phyloP scores from a whole-genome alignment of 257 asterid genomes.

The Solanum bulbocastanum region DNA sequence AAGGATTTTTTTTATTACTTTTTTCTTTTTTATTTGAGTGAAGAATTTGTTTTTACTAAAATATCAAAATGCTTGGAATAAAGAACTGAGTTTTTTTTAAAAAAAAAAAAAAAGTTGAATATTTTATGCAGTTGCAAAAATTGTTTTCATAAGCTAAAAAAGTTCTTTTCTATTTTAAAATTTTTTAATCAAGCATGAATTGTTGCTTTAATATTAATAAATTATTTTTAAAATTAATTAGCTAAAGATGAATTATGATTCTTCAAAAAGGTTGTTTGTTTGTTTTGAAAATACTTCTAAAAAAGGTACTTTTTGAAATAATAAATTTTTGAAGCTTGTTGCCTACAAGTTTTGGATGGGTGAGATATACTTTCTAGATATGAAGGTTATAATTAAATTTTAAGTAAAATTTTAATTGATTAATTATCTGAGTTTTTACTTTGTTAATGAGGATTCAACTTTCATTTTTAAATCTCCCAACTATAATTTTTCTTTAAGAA shows the following conservation, averaged over 20 bases:
- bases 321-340: no score
- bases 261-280: neutral
- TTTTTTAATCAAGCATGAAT: neutral
- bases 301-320: neutral
- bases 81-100: neutral
- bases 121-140: neutral
- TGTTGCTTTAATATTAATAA: neutral
- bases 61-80: neutral
- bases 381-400: no score
- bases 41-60: neutral
- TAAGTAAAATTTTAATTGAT: no score
- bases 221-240: no score
- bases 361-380: no score
- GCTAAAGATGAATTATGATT: neutral
- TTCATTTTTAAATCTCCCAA: no score
- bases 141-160: neutral
- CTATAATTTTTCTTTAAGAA: neutral
- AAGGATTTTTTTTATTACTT: neutral
- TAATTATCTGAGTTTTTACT: neutral
- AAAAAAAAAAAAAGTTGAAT: no score
- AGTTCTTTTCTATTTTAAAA: neutral
- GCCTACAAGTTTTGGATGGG: neutral
- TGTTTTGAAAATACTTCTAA: neutral
- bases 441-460: neutral
- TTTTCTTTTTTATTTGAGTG: neutral